phyloP scores from a whole-genome alignment of 768 basidiomycete species.

The Crucibulum laeve region DNA sequence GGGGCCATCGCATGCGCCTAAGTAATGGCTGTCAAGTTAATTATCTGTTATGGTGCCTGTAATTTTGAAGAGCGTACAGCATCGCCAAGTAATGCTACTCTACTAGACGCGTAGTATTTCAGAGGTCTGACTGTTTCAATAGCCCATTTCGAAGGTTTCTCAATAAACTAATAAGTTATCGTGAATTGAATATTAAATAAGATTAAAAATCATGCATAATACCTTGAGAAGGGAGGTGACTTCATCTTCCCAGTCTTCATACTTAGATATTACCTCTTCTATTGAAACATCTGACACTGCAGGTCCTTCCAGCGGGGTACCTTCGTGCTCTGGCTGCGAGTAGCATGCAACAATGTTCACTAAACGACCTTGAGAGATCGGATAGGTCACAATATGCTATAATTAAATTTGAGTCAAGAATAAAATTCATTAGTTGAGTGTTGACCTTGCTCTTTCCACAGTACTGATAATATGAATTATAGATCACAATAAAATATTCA shows the following conservation, averaged over 20 bases:
- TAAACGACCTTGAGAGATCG: slow-evolving; percentile 39
- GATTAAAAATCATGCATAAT: not conserved
- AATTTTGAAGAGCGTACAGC: not conserved
- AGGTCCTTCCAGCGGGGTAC: slow-evolving; percentile 8
- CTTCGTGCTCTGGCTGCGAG: slow-evolving; percentile 9
- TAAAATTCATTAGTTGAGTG: not conserved
- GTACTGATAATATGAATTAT: no score
- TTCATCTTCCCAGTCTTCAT: slow-evolving; percentile 12
- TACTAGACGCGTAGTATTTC: slow-evolving; percentile 13
- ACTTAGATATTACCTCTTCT: slow-evolving; percentile 8
- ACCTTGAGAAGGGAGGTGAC: slow-evolving; percentile 1
- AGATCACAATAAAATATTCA: not conserved
- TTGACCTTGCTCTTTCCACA: slow-evolving; percentile 17
- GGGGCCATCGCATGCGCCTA: slow-evolving; percentile 21
- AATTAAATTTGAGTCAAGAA: not conserved
- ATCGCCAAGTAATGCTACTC: slow-evolving; percentile 1
- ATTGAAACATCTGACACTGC: slow-evolving; percentile 9
- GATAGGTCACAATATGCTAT: slow-evolving; percentile 45
- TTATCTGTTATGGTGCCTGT: slow-evolving; percentile 11
- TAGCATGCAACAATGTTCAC: slow-evolving; percentile 45
- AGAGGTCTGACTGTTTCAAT: slow-evolving; percentile 24
- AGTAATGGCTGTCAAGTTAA: not conserved
- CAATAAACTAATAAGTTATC: slow-evolving; percentile 14
- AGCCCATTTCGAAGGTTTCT: slow-evolving; percentile 24
- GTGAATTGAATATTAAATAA: not conserved